Percentiles rank a stretch among this genome's conserved stretches.
phyloP scores from a whole-genome alignment of 768 basidiomycete genomes.

The Lactarius trivialis region DNA sequence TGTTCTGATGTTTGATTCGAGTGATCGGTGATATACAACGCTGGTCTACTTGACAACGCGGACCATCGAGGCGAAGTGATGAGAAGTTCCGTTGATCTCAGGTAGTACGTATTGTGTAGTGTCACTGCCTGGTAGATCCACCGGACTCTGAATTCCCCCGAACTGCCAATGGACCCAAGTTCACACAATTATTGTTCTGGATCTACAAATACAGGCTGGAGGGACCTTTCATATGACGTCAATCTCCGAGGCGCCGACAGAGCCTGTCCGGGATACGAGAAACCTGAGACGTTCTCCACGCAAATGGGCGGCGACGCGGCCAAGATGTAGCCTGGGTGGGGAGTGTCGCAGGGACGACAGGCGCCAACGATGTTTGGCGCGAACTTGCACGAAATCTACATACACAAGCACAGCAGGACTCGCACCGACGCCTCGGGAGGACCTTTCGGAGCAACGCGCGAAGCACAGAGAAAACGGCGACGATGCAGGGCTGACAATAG shows the following conservation, averaged over 20 bases:
- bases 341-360: not conserved
- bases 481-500: constrained; percentile 6
- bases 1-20: too few relatives aligned
- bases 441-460: constrained; percentile 1
- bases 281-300: constrained; percentile 3
- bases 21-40: not conserved
- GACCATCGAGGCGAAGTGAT: not conserved
- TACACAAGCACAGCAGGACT: not conserved
- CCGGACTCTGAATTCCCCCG: not conserved
- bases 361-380: not conserved
- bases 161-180: not conserved
- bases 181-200: not conserved
- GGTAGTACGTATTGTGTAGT: not conserved
- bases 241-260: constrained; percentile 7
- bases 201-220: not conserved
- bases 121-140: not conserved
- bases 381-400: not conserved
- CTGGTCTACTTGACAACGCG: constrained; percentile 9
- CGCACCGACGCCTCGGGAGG: not conserved
- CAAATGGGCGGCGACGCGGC: not conserved
- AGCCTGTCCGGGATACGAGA: constrained; percentile 23
- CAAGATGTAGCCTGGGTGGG: not conserved
- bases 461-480: constrained; percentile 7
- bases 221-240: not conserved
- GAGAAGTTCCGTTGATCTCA: not conserved